Percentiles rank a stretch among this genome's conserved stretches.
Evolutionary conservation across 73 alveolate genomes (phyloP).

Genomic region (Paramecium pentaurelia): DNA sequence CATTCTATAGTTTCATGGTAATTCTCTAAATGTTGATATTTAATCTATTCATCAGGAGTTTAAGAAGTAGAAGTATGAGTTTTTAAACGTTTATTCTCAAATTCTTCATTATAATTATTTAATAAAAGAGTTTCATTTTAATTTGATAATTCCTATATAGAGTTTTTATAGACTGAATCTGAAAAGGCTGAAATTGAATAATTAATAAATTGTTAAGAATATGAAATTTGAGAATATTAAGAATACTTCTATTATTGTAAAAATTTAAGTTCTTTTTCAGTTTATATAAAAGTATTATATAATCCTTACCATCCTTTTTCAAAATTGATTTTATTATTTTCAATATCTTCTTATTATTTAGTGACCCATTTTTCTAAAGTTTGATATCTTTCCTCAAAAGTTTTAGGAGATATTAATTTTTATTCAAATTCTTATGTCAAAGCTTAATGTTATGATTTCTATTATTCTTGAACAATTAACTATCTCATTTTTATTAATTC

Average conservation of each 20-base stretch:
- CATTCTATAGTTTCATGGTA: not conserved
- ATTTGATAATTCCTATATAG: not conserved
- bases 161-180: not conserved
- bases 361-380: not conserved
- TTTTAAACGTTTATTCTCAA: not conserved
- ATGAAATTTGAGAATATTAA: not conserved
- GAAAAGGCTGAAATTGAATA: not conserved
- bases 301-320: constrained; percentile 11
- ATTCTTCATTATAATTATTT: not conserved
- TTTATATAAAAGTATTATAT: not conserved
- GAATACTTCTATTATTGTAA: not conserved
- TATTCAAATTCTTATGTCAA: not conserved
- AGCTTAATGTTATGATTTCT: not conserved
- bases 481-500: not conserved
- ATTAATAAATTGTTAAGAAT: not conserved
- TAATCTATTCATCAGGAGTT: not conserved
- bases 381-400: not conserved
- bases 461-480: not conserved
- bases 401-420: not conserved
- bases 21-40: not conserved
- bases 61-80: not conserved
- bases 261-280: not conserved
- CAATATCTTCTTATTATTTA: not conserved
- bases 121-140: not conserved
- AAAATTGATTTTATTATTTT: not conserved